Base-by-base conservation (phyloP, 805 yeast species). In the baker's yeast (Saccharomyces cerevisiae) region DNA sequence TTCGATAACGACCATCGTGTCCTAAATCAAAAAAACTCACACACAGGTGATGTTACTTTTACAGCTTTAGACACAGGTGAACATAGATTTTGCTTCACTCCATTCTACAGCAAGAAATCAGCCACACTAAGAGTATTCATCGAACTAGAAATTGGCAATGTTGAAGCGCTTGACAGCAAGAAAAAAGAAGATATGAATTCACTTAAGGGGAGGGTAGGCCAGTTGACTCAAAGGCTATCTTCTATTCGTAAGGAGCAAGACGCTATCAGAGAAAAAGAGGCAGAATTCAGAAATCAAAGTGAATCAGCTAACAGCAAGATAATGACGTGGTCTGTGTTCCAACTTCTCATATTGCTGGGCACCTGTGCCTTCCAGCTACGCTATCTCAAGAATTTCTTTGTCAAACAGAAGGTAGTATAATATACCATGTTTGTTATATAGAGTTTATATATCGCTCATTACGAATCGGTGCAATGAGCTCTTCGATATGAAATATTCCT, bases 1-100 rank as follows among this genome's bases (percentile, higher is more conserved):
- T 91, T 91, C 64, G 96, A 89, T 71, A 82, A 84, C 66, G 80
- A 87, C 70, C 92, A 91, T 70, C 76, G 84, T 55, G 96, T 89
- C 27, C 84, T 83, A 41, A 70, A 76, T 56, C 96, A 89, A 69
- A 81, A 76, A 63, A 81, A 83, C 28, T 60, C 77, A 2, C 73
- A 87, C 11, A 70, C 69, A 43, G 87, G 89, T 14, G 84, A 84
- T 57, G 87, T 89, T 70, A 78, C 90, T 30, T 90, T 88, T 75
- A 85, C 91, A 11, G 87, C 97, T 1, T 73, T 82, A 48, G 96
- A 87, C 52, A 75, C 85, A 10, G 97, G 97, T 41, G 95, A 87
- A 68, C 97, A 90, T 75, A 78, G 79, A 63, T 78, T 91, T 62
- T 90, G 97, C 72, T 73, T 90, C 69, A 83, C 82, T 46, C 83